Evolutionary conservation across 75 land plant species (phyloP).

Genomic region (Cunninghamia lanceolata): DNA sequence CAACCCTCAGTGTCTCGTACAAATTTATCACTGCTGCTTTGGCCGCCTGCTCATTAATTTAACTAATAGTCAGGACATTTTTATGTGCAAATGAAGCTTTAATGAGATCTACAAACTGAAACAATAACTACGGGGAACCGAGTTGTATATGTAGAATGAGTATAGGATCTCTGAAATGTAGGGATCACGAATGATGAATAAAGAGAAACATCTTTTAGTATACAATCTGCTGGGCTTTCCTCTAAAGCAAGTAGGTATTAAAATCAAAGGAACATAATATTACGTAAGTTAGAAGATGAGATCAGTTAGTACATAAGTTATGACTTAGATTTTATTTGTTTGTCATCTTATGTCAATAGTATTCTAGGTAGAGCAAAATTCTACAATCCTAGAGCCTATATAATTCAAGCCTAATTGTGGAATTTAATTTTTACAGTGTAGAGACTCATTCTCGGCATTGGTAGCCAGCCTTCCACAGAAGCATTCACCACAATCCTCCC

Average conservation of each 20-base stretch:
- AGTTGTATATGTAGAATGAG: not conserved
- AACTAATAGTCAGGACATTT: not conserved
- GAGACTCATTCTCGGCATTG: conserved; percentile 81
- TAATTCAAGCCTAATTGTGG: not conserved
- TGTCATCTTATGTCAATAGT: not conserved
- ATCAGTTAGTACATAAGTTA: no score
- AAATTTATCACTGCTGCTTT: conserved; percentile 80
- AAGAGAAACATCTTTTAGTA: not conserved
- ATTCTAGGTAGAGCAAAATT: not conserved
- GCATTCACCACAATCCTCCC: conserved; percentile 82
- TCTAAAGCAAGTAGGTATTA: not conserved
- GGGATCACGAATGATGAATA: not conserved
- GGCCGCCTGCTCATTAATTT: conserved; percentile 50
- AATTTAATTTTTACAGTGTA: conserved; percentile 57
- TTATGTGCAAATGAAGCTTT: not conserved
- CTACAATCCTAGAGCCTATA: not conserved
- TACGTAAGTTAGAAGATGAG: not conserved
- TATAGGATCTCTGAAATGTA: not conserved
- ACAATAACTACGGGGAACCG: no score
- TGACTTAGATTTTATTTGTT: not conserved
- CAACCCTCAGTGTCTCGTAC: conserved; percentile 81
- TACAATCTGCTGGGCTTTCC: not conserved
- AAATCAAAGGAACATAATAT: not conserved
- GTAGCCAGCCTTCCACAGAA: conserved; percentile 76
- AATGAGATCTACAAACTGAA: no score